Evolutionary conservation across 2,329 filamentous ascomycete genomes (phyloP).

Genomic region (Colletotrichum sp.): DNA sequence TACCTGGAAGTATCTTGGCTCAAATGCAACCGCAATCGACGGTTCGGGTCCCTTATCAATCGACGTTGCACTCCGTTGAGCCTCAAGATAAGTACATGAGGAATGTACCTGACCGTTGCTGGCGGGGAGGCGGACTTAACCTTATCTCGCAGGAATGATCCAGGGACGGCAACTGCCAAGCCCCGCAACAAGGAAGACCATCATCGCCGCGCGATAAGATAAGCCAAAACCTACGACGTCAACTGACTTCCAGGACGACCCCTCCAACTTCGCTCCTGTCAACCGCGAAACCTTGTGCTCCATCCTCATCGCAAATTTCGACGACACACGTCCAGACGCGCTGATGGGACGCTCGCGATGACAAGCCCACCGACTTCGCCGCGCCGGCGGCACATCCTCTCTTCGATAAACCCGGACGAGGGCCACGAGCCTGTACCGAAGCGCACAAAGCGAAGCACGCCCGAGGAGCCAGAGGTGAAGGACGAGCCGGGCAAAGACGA

Average conservation of each 20-base stretch:
- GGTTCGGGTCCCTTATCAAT: not conserved
- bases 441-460: slow-evolving; percentile 13
- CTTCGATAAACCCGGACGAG: slow-evolving; percentile 48
- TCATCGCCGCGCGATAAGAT: slow-evolving; percentile 16
- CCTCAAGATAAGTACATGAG: not conserved
- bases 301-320: not conserved
- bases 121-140: not conserved
- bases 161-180: slow-evolving; percentile 7
- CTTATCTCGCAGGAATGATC: slow-evolving; percentile 14
- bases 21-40: not conserved
- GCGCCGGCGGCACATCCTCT: slow-evolving; percentile 51
- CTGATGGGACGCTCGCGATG: slow-evolving; percentile 34
- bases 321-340: not conserved
- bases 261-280: not conserved
- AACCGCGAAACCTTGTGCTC: not conserved
- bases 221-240: slow-evolving; percentile 17
- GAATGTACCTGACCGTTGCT: not conserved
- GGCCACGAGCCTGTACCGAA: not conserved
- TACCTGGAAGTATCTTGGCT: not conserved
- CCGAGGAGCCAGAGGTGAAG: not conserved
- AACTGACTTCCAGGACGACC: slow-evolving; percentile 1
- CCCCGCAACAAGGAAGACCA: slow-evolving; percentile 7
- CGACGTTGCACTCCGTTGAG: slow-evolving; percentile 7
- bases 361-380: slow-evolving; percentile 35
- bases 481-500: not conserved